Evolutionary conservation across 1,284 basidiomycete genomes (phyloP).

Genomic region (Fistulinella cinereoalba): DNA sequence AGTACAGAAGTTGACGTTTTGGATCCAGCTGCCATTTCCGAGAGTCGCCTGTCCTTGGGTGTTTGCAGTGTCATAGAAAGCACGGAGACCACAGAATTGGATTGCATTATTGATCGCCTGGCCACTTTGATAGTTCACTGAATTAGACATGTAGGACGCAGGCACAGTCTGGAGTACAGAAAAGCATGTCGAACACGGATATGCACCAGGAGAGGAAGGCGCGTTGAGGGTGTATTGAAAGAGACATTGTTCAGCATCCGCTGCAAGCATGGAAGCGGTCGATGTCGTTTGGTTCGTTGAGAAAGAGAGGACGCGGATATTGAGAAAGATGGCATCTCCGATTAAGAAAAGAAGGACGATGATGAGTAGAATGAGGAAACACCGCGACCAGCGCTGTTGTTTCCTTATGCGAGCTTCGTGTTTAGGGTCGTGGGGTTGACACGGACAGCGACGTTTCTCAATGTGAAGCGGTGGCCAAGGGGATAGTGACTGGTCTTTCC

Average conservation of each 20-base stretch:
- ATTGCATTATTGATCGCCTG: slow-evolving; percentile 37
- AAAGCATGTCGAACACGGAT: slow-evolving; percentile 50
- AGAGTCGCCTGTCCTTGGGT: slow-evolving; percentile 39
- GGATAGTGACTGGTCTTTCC: slow-evolving; percentile 28
- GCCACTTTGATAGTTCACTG: slow-evolving; percentile 32
- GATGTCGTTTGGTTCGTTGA: slow-evolving; percentile 18
- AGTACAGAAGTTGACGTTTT: slow-evolving; percentile 46
- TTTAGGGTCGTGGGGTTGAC: slow-evolving; percentile 23
- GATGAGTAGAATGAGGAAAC: slow-evolving; percentile 36
- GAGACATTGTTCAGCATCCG: slow-evolving; percentile 44
- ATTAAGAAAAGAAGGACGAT: slow-evolving; percentile 45
- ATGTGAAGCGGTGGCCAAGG: slow-evolving; percentile 42
- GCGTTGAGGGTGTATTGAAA: slow-evolving; percentile 49
- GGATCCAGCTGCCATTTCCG: slow-evolving; percentile 46
- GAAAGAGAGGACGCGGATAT: slow-evolving; percentile 36
- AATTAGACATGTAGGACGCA: slow-evolving; percentile 30
- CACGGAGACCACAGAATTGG: slow-evolving; percentile 51
- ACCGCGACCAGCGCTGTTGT: slow-evolving; percentile 31
- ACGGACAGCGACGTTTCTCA: slow-evolving; percentile 37
- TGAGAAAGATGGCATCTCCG: slow-evolving; percentile 40
- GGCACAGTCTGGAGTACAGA: slow-evolving; percentile 41
- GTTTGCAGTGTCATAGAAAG: slow-evolving; percentile 46
- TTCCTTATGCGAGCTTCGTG: slow-evolving; percentile 29
- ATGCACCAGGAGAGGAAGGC: slow-evolving; percentile 40
- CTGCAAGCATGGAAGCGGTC: slow-evolving; percentile 34